phyloP scores from a whole-genome alignment of 495 filamentous ascomycete species.

The Chaetomium tenue region DNA sequence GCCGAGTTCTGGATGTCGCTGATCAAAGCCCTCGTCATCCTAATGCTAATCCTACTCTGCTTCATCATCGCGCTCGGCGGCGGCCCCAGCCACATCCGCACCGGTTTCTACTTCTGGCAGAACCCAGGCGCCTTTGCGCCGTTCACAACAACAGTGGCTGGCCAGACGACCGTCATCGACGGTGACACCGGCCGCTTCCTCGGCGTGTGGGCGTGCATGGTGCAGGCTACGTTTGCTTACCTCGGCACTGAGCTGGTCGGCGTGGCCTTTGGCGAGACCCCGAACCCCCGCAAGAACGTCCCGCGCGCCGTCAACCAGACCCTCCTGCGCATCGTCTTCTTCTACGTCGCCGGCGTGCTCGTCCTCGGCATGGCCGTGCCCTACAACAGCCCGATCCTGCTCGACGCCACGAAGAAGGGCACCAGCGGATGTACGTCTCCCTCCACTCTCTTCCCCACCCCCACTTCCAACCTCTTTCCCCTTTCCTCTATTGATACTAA shows the following conservation, averaged over 20 bases:
- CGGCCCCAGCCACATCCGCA: conserved; percentile 64
- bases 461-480: background rate
- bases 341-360: conserved; percentile 69
- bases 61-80: conserved; percentile 73
- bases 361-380: conserved; percentile 70
- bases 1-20: conserved; percentile 78
- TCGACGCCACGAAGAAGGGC: conserved; percentile 50
- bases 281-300: conserved; percentile 73
- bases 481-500: too few relatives aligned
- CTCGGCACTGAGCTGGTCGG: conserved; percentile 83
- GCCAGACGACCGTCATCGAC: conserved; percentile 17
- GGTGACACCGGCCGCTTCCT: conserved; percentile 62
- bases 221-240: conserved; percentile 79
- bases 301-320: conserved; percentile 70
- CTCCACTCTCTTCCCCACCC: too few relatives aligned
- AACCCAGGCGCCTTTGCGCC: conserved; percentile 68
- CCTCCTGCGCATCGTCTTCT: conserved; percentile 70
- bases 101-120: conserved; percentile 78
- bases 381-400: conserved; percentile 55
- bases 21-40: conserved; percentile 67
- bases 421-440: conserved; percentile 42
- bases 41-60: conserved; percentile 64
- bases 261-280: conserved; percentile 75
- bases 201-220: conserved; percentile 74
- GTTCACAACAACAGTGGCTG: conserved; percentile 41